Evolutionary conservation across 2,329 filamentous ascomycete genomes (phyloP).

Genomic region (Rutstroemia sp.): DNA sequence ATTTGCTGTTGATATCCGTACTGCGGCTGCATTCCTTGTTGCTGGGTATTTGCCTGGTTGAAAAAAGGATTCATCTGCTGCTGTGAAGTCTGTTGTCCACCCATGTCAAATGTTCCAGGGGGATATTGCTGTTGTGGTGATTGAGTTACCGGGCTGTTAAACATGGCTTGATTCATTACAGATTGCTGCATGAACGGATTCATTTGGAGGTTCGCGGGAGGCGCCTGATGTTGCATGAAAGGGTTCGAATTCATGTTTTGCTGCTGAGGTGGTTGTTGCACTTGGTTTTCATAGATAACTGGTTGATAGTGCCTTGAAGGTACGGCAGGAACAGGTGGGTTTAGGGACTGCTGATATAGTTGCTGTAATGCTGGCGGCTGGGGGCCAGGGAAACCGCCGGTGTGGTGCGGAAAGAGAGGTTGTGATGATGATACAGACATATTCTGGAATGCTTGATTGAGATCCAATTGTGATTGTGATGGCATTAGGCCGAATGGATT

Average conservation of each 20-base stretch:
- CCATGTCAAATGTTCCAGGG: constrained; percentile 13
- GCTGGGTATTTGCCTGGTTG: constrained; percentile 14
- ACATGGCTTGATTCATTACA: constrained; percentile 19
- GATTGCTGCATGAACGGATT: constrained; percentile 35
- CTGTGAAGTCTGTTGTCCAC: constrained; percentile 9
- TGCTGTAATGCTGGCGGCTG: constrained; percentile 34
- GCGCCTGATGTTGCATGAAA: constrained; percentile 23
- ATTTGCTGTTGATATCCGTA: constrained; percentile 7
- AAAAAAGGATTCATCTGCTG: constrained; percentile 15
- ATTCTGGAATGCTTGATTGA: constrained; percentile 61
- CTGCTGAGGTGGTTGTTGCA: constrained; percentile 19
- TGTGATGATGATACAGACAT: constrained; percentile 56
- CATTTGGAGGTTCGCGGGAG: constrained; percentile 29
- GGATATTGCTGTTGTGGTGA: constrained; percentile 32
- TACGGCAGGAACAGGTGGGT: constrained; percentile 27
- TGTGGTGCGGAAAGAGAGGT: constrained; percentile 68
- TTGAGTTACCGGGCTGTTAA: constrained; percentile 22
- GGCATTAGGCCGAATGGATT: constrained; percentile 60
- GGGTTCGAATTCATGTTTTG: constrained; percentile 23
- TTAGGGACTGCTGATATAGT: constrained; percentile 30
- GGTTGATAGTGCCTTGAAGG: constrained; percentile 26
- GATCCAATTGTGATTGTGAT: constrained; percentile 35
- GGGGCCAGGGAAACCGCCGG: constrained; percentile 47
- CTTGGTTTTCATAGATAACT: constrained; percentile 24
- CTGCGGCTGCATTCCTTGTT: neutral